Evolutionary conservation across 2,329 filamentous ascomycete genomes (phyloP).

Genomic region (Blastomyces parvus): DNA sequence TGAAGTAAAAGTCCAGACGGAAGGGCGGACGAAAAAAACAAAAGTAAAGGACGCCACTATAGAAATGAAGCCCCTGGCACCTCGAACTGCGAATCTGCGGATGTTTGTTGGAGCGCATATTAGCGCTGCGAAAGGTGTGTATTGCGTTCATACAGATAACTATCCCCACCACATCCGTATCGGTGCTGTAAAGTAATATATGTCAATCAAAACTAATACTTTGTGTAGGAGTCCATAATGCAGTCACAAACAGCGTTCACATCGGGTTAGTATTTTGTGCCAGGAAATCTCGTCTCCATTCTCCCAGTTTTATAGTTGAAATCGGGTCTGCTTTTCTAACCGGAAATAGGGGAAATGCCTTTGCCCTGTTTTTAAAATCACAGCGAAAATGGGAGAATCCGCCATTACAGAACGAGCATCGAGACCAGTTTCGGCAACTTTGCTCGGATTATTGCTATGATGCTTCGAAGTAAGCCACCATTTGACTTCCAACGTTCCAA

Average conservation of each 20-base stretch:
- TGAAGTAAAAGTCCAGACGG: slow-evolving; percentile 19
- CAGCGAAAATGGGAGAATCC: slow-evolving; percentile 92
- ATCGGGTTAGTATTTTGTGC: slow-evolving; percentile 48
- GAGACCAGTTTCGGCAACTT: slow-evolving; percentile 57
- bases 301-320: not conserved
- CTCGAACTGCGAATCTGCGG: slow-evolving; percentile 60
- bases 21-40: slow-evolving; percentile 39
- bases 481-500: not conserved
- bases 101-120: slow-evolving; percentile 92
- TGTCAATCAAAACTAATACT: slow-evolving; percentile 1
- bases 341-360: slow-evolving; percentile 64
- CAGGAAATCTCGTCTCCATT: not conserved
- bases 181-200: not conserved
- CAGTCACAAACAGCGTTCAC: slow-evolving; percentile 64
- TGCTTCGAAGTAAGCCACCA: slow-evolving; percentile 42
- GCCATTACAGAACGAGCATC: slow-evolving; percentile 58
- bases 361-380: slow-evolving; percentile 91
- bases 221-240: slow-evolving; percentile 69
- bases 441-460: slow-evolving; percentile 64
- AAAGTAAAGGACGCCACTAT: slow-evolving; percentile 47
- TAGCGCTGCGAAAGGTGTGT: slow-evolving; percentile 70
- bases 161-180: not conserved
- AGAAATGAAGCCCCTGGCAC: slow-evolving; percentile 55
- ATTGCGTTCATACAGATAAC: not conserved
- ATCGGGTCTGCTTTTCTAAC: not conserved